phyloP scores from a whole-genome alignment of 805 yeast genomes.

The Ogataea degrootiae region DNA sequence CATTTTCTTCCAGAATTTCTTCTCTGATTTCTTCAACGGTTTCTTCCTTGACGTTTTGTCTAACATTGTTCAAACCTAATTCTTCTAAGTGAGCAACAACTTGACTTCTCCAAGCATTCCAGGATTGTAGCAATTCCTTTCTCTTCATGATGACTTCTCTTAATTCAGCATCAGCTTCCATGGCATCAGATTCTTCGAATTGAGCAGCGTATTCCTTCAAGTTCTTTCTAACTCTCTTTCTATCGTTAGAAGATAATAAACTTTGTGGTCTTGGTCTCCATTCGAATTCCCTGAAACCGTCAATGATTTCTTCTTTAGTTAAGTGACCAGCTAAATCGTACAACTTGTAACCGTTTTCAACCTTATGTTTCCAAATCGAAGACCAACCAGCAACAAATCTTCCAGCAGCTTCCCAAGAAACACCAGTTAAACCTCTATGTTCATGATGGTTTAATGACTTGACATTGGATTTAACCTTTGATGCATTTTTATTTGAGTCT shows the following conservation, averaged over 20 bases:
- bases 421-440: constrained; percentile 73
- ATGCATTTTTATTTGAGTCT: constrained; percentile 24
- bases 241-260: constrained; percentile 67
- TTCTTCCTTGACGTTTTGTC: constrained; percentile 44
- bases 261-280: constrained; percentile 98
- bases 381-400: constrained; percentile 87
- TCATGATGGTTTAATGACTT: constrained; percentile 59
- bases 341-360: constrained; percentile 87
- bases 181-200: constrained; percentile 91
- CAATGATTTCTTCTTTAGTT: constrained; percentile 70
- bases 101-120: constrained; percentile 73
- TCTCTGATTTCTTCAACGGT: constrained; percentile 76
- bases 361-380: constrained; percentile 73
- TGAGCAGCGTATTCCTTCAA: constrained; percentile 84
- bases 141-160: constrained; percentile 85
- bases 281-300: constrained; percentile 79
- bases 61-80: constrained; percentile 41
- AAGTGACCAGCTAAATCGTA: constrained; percentile 79
- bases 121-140: constrained; percentile 74
- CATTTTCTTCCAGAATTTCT: constrained; percentile 66
- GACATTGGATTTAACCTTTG: constrained; percentile 52
- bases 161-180: constrained; percentile 90
- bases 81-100: constrained; percentile 45
- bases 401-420: constrained; percentile 96
- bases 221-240: constrained; percentile 87